Conservation (phyloP, 2,329 filamentous ascomycete species). For the Harringtonia aguacate region DNA sequence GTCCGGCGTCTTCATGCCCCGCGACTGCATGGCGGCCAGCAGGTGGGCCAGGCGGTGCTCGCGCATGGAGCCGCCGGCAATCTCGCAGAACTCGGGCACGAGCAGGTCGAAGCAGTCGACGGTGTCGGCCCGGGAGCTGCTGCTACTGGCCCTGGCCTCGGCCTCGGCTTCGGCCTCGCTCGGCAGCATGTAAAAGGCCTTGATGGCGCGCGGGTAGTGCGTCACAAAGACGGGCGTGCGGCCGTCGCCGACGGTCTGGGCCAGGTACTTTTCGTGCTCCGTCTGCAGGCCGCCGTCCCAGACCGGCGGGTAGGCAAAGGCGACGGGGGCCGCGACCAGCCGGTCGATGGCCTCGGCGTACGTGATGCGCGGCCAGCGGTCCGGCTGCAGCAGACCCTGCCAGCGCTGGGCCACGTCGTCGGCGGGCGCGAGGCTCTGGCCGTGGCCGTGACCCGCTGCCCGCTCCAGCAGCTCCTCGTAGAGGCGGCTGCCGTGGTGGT, state of each 20-base stretch:
- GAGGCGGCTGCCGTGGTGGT: conserved; percentile 28
- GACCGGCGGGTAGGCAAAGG: conserved; percentile 54
- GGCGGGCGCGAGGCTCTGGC: not conserved
- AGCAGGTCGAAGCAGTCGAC: conserved; percentile 88
- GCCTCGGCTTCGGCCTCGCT: conserved; percentile 7
- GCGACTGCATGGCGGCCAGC: conserved; percentile 2
- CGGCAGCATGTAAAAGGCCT: conserved; percentile 68
- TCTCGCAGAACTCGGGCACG: conserved; percentile 74
- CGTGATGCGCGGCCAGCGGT: conserved; percentile 68
- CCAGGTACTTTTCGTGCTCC: conserved; percentile 87
- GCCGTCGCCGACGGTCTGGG: conserved; percentile 39
- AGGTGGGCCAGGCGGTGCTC: conserved; percentile 45
- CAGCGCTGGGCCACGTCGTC: conserved; percentile 41
- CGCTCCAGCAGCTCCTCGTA: conserved; percentile 31
- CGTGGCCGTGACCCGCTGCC: conserved; percentile 28
- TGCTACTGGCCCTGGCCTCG: not conserved
- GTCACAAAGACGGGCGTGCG: conserved; percentile 76
- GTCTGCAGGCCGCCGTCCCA: conserved; percentile 73
- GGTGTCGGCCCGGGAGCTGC: conserved; percentile 29
- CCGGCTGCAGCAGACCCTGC: conserved; percentile 47
- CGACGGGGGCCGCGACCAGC: conserved; percentile 46
- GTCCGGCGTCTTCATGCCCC: conserved; percentile 4
- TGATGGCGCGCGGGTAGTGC: conserved; percentile 78
- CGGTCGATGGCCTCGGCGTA: conserved; percentile 68
- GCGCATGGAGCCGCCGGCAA: conserved; percentile 81